phyloP scores from a whole-genome alignment of 352 stramenopile genomes.

The Globisporangium cylindrosporum region DNA sequence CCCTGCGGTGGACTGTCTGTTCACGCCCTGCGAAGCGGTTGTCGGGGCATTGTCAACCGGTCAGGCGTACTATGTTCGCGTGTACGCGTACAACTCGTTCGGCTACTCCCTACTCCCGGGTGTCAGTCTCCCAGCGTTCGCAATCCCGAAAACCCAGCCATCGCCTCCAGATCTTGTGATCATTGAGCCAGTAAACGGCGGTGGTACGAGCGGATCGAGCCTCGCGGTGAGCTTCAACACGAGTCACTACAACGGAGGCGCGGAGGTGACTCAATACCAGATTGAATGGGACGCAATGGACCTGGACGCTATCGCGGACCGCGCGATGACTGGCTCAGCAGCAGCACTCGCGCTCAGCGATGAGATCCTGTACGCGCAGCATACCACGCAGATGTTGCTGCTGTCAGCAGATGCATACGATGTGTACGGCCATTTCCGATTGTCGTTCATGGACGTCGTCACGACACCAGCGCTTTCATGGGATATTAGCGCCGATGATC shows the following conservation, averaged over 20 bases:
- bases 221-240: slow-evolving; percentile 82
- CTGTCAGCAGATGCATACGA: slow-evolving; percentile 80
- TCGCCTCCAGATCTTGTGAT: slow-evolving; percentile 50
- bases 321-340: slow-evolving; percentile 25
- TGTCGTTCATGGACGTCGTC: slow-evolving; percentile 67
- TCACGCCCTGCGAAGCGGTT: slow-evolving; percentile 76
- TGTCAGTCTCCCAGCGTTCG: slow-evolving; percentile 64
- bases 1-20: slow-evolving; percentile 70
- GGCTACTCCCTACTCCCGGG: slow-evolving; percentile 81
- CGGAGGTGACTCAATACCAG: slow-evolving; percentile 82
- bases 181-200: slow-evolving; percentile 32
- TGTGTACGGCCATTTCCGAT: slow-evolving; percentile 83
- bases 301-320: slow-evolving; percentile 48
- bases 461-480: slow-evolving; percentile 64
- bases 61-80: slow-evolving; percentile 86
- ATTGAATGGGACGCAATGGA: slow-evolving; percentile 94
- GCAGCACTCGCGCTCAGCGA: slow-evolving; percentile 33
- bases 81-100: slow-evolving; percentile 92
- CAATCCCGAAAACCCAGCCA: slow-evolving; percentile 75
- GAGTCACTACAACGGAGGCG: slow-evolving; percentile 75
- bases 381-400: slow-evolving; percentile 89
- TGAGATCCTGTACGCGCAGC: slow-evolving; percentile 72
- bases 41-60: slow-evolving; percentile 80
- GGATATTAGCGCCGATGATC: slow-evolving; percentile 69
- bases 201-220: slow-evolving; percentile 22